These are phyloP conservation scores for Aspergillus sp. DNA, from an alignment of 2,329 filamentous ascomycete species.

Conservation along the genomic window DNA sequence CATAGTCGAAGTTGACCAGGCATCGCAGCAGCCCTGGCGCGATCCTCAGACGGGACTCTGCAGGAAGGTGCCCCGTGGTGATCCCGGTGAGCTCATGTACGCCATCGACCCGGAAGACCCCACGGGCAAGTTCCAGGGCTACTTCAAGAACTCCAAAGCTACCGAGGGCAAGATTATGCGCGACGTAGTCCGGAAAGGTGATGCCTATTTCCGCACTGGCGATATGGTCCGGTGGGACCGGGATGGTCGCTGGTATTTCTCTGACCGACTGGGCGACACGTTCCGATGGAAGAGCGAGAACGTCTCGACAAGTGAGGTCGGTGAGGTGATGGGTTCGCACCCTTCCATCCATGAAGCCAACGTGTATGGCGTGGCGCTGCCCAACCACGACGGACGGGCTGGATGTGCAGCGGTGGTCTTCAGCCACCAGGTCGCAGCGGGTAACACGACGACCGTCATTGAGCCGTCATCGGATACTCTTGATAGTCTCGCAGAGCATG, in stretches of 20 bases:
- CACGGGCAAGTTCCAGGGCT: slow-evolving; percentile 64
- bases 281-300: slow-evolving; percentile 65
- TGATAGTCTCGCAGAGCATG: slow-evolving; percentile 54
- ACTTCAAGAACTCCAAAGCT: slow-evolving; percentile 65
- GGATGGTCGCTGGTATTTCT: slow-evolving; percentile 69
- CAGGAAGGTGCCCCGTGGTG: slow-evolving; percentile 47
- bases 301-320: slow-evolving; percentile 72
- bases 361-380: slow-evolving; percentile 73
- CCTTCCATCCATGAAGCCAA: slow-evolving; percentile 66
- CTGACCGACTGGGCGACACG: slow-evolving; percentile 54
- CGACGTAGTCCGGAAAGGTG: slow-evolving; percentile 64
- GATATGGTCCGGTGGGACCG: slow-evolving; percentile 65
- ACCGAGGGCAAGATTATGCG: slow-evolving; percentile 66
- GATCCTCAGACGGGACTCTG: slow-evolving; percentile 64
- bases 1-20: slow-evolving; percentile 63
- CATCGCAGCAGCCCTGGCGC: slow-evolving; percentile 59
- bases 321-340: slow-evolving; percentile 63
- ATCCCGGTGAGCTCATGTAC: slow-evolving; percentile 69
- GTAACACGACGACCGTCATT: slow-evolving; percentile 12
- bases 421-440: slow-evolving; percentile 31
- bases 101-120: slow-evolving; percentile 59
- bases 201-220: slow-evolving; percentile 78
- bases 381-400: slow-evolving; percentile 73
- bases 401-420: slow-evolving; percentile 69
- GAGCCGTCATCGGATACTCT: slow-evolving; percentile 40